These are phyloP conservation scores for Vanderwaltozyma yarrowii DNA, from an alignment of 805 yeast species.

Conservation along the genomic window DNA sequence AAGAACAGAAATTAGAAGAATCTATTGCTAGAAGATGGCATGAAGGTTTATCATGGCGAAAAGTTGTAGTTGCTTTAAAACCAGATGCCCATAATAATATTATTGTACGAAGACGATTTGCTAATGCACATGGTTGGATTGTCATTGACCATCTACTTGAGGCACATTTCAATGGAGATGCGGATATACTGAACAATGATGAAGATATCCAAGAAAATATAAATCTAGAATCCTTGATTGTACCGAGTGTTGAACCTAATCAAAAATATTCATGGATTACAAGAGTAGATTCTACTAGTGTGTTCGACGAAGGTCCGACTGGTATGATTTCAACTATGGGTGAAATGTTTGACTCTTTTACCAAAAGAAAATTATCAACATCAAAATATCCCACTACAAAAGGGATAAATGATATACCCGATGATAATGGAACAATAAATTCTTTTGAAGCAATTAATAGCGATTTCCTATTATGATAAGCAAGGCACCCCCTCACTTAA, in stretches of 20 bases:
- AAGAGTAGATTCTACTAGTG: slow-evolving; percentile 19
- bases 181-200: background rate
- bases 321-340: slow-evolving; percentile 58
- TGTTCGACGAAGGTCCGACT: slow-evolving; percentile 55
- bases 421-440: background rate
- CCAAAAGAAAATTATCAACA: slow-evolving; percentile 18
- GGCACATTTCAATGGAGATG: slow-evolving; percentile 40
- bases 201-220: slow-evolving; percentile 23
- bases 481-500: background rate
- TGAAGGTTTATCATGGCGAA: slow-evolving; percentile 75
- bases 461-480: slow-evolving; percentile 4
- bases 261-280: slow-evolving; percentile 39
- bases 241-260: slow-evolving; percentile 6
- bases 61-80: slow-evolving; percentile 71
- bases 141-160: slow-evolving; percentile 56
- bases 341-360: slow-evolving; percentile 42
- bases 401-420: background rate
- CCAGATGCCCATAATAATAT: slow-evolving; percentile 97
- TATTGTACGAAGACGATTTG: slow-evolving; percentile 75
- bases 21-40: slow-evolving; percentile 88
- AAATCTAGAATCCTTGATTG: slow-evolving; percentile 54
- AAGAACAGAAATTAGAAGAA: slow-evolving; percentile 61
- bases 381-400: background rate
- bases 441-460: slow-evolving; percentile 5
- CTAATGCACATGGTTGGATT: slow-evolving; percentile 83